Conservation (phyloP, 768 basidiomycete species). For the Auriculariales sp. region DNA sequence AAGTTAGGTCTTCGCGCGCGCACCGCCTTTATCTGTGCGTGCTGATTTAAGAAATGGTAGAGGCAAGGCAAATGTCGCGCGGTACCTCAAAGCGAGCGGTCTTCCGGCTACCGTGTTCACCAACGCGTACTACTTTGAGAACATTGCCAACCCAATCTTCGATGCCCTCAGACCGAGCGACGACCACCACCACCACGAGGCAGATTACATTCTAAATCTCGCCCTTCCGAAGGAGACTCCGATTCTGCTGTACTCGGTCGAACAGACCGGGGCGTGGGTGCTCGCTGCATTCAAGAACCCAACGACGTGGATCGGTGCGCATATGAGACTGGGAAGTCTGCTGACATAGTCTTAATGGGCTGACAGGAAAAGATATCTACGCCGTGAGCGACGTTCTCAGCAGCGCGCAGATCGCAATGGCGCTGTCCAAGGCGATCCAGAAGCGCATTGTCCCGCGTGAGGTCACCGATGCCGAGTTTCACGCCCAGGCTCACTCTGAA, state of each 20-base stretch:
- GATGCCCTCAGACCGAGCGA: neutral
- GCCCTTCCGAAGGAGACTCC: neutral
- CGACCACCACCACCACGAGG: neutral
- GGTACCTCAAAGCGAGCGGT: slow-evolving; percentile 10
- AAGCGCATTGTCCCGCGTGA: too few species aligned
- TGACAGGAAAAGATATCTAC: neutral
- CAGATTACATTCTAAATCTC: neutral
- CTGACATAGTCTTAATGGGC: neutral
- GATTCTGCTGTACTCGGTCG: neutral
- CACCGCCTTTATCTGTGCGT: neutral
- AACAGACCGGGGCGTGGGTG: slow-evolving; percentile 3
- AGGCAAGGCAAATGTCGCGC: slow-evolving; percentile 9
- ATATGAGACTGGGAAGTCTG: too few species aligned
- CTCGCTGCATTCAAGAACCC: slow-evolving; percentile 8
- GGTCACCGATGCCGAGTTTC: too few species aligned
- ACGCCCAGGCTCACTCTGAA: too few species aligned
- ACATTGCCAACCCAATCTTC: neutral
- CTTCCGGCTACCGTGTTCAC: slow-evolving; percentile 5
- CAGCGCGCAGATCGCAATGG: neutral
- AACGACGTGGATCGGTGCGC: slow-evolving; percentile 6
- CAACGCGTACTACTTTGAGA: neutral
- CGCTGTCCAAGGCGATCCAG: neutral
- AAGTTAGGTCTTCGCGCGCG: neutral
- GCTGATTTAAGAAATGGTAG: neutral
- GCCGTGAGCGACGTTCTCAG: neutral